Evolutionary conservation across 73 alveolate species (phyloP), one percentile per base, ranked within the genome.

Genomic region (Stentor coeruleus): DNA sequence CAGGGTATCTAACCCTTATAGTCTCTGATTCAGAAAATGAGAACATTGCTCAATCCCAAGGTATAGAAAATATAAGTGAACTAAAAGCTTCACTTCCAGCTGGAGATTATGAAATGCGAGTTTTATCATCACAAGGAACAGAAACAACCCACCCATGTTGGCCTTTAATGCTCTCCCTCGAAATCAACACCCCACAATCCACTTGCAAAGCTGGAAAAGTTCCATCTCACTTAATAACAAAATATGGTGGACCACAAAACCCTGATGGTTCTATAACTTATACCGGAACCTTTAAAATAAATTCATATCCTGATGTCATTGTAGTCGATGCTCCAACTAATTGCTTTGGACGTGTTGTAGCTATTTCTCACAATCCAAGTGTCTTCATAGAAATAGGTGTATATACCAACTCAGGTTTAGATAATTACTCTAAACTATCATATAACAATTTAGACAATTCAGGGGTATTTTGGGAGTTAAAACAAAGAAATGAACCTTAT

Each of bases 201-300:
- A 26, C 37, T 31, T 66, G 79, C 79, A 66, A 20, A 20, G 79
- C 40, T 20, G 36, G 42, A 1, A 26, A 20, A 26, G n/a, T 66
- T 1, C 79, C 79, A 26, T 15, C 79, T 66, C 37, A 26, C 2
- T 40, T 66, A 26, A 66, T 31, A 14, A 28, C 79, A 33, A 66
- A 66, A 66, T 66, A 66, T 2, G 79, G 79, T 28, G 79, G 79
- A 26, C 79, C 79, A 28, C 79, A 66, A 66, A 40, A 26, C 33
- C 0, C 26, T 28, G 79, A 66, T 33, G 79, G 79, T 1, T 26
- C 42, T 33, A 2, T 66, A 14, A 20, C 79, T 26, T 66, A 28
- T 66, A 20, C n/a, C 1, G 79, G 79, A 66, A 2, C 14, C 15
- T 66, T 66, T 66, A 66, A 66, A 31, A 33, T 33, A 66, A 66